phyloP scores from a whole-genome alignment of 331 rosid genomes.

The Stylosanthes scabra region DNA sequence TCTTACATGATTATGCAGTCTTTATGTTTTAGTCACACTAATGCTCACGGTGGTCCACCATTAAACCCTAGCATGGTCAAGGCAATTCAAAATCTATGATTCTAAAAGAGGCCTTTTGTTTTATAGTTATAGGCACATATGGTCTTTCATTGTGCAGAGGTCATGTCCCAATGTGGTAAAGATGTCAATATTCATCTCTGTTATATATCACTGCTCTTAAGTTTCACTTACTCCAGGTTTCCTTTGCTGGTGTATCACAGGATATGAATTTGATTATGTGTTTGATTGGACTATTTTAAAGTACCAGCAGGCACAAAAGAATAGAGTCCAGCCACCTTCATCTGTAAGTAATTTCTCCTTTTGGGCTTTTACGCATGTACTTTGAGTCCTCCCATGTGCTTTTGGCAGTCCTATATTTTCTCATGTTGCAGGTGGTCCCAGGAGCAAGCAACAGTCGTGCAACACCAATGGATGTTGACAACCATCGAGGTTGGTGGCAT shows the following conservation, averaged over 20 bases:
- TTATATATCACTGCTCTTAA: background rate
- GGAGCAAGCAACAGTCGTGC: slow-evolving; percentile 67
- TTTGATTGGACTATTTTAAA: slow-evolving; percentile 94
- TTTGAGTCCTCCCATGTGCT: slow-evolving; percentile 16
- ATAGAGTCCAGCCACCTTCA: slow-evolving; percentile 55
- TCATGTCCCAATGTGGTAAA: slow-evolving; percentile 19
- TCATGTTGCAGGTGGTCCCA: slow-evolving; percentile 59
- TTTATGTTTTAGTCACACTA: slow-evolving; percentile 14
- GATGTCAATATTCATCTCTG: background rate
- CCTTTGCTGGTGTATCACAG: slow-evolving; percentile 50
- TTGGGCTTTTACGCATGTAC: background rate
- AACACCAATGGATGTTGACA: slow-evolving; percentile 58
- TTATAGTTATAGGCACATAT: background rate
- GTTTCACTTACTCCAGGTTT: background rate
- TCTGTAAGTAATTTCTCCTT: slow-evolving; percentile 59
- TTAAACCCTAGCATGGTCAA: too few relatives aligned
- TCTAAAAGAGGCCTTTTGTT: too few relatives aligned
- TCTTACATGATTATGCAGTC: background rate
- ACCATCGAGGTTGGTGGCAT: slow-evolving; percentile 62
- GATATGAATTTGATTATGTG: slow-evolving; percentile 83
- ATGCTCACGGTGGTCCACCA: too few relatives aligned
- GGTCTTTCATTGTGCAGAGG: background rate
- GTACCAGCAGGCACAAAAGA: slow-evolving; percentile 89
- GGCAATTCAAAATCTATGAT: too few relatives aligned
- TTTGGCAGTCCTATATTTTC: slow-evolving; percentile 40